Evolutionary conservation across 257 asterid species (phyloP), one percentile per base, ranked within the genome.

Genomic region (Solanum pennellii): DNA sequence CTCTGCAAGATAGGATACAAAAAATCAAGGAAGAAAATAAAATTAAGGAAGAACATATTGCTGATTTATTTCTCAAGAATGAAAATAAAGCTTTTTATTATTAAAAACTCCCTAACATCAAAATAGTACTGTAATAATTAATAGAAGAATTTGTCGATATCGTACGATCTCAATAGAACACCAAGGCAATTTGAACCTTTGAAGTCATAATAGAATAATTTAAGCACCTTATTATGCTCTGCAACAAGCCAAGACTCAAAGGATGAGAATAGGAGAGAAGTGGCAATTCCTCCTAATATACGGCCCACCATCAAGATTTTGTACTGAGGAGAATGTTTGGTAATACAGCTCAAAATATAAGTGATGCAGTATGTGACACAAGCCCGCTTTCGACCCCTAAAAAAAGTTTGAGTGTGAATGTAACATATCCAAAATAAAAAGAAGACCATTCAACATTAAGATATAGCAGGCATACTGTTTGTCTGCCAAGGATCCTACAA

Each of bases 221-320:
- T 82, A 82, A 82, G 85, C 59, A 96, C 99, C 99, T 96, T 96
- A 95, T 92, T 92, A 95, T 96, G 99, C 88, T 96, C 99, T 3
- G 98, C 99, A 84, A 96, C 99, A 83, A 96, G 97, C 99, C 99
- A 96, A 16, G 99, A 96, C 88, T 96, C 99, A 86, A 96, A 96
- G 86, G 98, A 94, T 83, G 99, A 96, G 88, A 94, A 96, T 89
- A 96, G 94, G 86, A 96, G 98, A 83, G 99, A 96, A 49, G 99
- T 96, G 88, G 99, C 98, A 86, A 96, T 93, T 82, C 99, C 99
- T 87, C 99, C 99, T 93, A 96, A 89, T 87, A 96, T 86, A 87
- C 99, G 98, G 18, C 99, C 99, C 91, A 96, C 37, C 98, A 96
- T 94, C 92, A 96, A 92, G 87, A 95, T 86, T 89, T 86, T 94